These are phyloP conservation scores for Glarea lozoyensis DNA, from an alignment of 495 filamentous ascomycete genomes.

Conservation along the genomic window DNA sequence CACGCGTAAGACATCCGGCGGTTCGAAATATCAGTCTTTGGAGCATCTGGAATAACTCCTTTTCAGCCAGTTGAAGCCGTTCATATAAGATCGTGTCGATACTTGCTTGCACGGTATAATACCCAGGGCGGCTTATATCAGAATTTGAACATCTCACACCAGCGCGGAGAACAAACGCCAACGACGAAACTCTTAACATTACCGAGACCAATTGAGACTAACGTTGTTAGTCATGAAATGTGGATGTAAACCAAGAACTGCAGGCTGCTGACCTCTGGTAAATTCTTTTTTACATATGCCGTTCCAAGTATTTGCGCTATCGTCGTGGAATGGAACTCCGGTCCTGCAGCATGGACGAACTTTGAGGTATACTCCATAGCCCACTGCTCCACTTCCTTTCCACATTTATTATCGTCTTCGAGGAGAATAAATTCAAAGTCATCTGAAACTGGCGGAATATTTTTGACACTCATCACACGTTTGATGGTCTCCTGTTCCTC, in stretches of 20 bases:
- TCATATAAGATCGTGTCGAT: conserved; percentile 14
- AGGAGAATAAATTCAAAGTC: conserved; percentile 3
- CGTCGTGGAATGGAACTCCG: conserved; percentile 9
- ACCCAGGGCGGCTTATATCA: neutral
- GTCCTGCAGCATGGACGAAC: conserved; percentile 13
- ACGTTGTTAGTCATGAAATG: neutral
- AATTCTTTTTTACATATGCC: conserved; percentile 11
- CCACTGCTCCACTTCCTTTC: conserved; percentile 11
- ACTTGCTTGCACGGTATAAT: conserved; percentile 12
- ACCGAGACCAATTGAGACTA: conserved; percentile 10
- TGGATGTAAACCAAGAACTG: neutral
- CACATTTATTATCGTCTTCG: conserved; percentile 1
- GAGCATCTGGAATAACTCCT: conserved; percentile 8
- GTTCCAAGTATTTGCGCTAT: conserved; percentile 14
- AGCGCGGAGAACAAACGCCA: conserved; percentile 14
- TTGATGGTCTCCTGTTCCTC: neutral
- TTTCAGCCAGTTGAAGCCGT: conserved; percentile 11
- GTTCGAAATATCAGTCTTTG: conserved; percentile 11
- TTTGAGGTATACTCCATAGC: conserved; percentile 12
- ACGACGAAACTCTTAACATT: conserved; percentile 11
- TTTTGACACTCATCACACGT: neutral
- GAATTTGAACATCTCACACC: conserved; percentile 7
- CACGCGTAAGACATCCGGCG: conserved; percentile 4
- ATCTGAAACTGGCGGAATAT: neutral
- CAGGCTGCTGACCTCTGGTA: conserved; percentile 13